These are phyloP conservation scores for Durio zibethinus DNA, from an alignment of 345 rosid genomes.

Conservation along the genomic window DNA sequence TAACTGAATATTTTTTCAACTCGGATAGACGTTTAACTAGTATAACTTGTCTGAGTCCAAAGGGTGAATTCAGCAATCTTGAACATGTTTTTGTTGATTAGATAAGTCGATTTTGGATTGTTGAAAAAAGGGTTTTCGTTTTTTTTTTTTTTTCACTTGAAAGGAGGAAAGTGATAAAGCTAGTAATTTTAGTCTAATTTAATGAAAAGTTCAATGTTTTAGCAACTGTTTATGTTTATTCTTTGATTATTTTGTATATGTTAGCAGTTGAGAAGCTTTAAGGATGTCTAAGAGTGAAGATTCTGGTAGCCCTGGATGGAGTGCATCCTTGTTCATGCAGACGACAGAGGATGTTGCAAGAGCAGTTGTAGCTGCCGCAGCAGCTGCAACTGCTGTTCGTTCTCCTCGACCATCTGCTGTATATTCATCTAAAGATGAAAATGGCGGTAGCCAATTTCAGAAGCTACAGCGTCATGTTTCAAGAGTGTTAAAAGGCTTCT, in stretches of 20 bases:
- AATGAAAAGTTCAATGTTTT: background rate
- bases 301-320: constrained; percentile 78
- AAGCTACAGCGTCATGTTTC: constrained; percentile 67
- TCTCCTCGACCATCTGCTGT: constrained; percentile 88
- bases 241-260: background rate
- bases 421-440: constrained; percentile 65
- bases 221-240: background rate
- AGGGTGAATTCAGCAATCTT: background rate
- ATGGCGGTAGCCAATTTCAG: constrained; percentile 58
- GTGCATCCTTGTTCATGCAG: constrained; percentile 61
- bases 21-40: background rate
- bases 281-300: constrained; percentile 69
- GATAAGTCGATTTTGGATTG: background rate
- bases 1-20: background rate
- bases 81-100: background rate
- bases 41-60: background rate
- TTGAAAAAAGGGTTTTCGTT: background rate
- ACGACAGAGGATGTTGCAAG: constrained; percentile 76
- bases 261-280: constrained; percentile 33
- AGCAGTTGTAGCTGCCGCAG: constrained; percentile 77
- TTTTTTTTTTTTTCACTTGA: background rate
- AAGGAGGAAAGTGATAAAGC: background rate
- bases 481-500: constrained; percentile 64
- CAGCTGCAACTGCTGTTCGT: constrained; percentile 62
- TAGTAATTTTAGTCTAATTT: background rate